These are phyloP conservation scores for Rhizopogon vinicolor DNA, from an alignment of 768 basidiomycete genomes.

Conservation along the genomic window DNA sequence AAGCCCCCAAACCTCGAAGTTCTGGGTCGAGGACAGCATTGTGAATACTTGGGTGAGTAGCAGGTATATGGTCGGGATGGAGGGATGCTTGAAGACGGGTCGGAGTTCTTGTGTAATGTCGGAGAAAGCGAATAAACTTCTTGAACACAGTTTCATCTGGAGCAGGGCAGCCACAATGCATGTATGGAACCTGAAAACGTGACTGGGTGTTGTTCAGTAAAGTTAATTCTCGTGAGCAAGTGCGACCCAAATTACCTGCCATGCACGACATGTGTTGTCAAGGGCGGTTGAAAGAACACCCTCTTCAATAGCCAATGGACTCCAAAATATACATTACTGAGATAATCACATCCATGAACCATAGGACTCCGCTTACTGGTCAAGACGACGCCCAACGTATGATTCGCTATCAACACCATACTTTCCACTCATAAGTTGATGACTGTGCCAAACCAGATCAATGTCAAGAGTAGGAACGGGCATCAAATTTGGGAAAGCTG, in stretches of 20 bases:
- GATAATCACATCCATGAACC: background rate
- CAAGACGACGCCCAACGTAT: conserved; percentile 41
- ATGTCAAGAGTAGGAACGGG: conserved; percentile 69
- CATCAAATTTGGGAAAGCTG: conserved; percentile 36
- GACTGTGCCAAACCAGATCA: conserved; percentile 73
- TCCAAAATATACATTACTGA: conserved; percentile 17
- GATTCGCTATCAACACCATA: conserved; percentile 43
- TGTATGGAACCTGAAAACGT: conserved; percentile 50
- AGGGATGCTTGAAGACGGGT: conserved; percentile 29
- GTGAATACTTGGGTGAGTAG: conserved; percentile 56
- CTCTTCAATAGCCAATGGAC: conserved; percentile 48
- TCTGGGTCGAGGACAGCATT: conserved; percentile 37
- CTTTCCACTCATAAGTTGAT: conserved; percentile 48
- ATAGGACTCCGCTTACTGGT: conserved; percentile 42
- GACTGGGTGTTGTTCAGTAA: conserved; percentile 14
- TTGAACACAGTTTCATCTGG: conserved; percentile 42
- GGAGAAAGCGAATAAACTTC: conserved; percentile 32
- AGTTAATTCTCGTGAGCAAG: background rate
- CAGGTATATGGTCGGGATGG: conserved; percentile 35
- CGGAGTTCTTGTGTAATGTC: conserved; percentile 13
- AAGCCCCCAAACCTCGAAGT: conserved; percentile 16
- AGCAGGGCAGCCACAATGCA: conserved; percentile 54
- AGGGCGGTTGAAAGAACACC: conserved; percentile 38
- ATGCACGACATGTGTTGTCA: conserved; percentile 48
- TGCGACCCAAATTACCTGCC: conserved; percentile 33